Base-by-base conservation (phyloP, 1,284 basidiomycete species). In the Marasmius fiardii region DNA sequence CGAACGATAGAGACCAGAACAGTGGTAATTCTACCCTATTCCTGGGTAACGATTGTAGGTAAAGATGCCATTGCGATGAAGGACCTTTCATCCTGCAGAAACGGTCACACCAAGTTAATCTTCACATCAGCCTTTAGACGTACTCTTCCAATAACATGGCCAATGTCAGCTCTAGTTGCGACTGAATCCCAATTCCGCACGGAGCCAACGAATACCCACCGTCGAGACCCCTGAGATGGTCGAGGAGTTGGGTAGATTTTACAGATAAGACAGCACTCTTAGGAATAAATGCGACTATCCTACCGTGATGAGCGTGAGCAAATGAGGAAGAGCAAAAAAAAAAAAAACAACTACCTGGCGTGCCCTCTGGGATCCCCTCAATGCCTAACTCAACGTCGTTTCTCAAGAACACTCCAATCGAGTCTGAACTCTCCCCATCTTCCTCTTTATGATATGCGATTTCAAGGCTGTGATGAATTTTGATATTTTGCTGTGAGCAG, bases 61-160 rank as follows among this genome's bases (percentile, higher is more conserved):
- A 92, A 41, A 79, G 81, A 61, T 68, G 74, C 87, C 88, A 92
- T 51, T 71, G 72, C 4, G 90, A 91, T 28, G 57, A 52, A 23
- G 62, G 48, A 21, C 75, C 77, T 51, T 64, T 70, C 33, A 70
- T 69, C 66, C 74, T 79, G 68, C n/a, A 41, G n/a, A n/a, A 35
- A 35, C 47, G 73, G 59, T 43, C 66, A 10, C 73, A 57, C 47
- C 11, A 47, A 20, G 39, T 39, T 14, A 20, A 53, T 41, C 54
- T 11, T 37, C 18, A 2, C 18, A 10, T 11, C 51, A 37, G 34
- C 44, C n/a, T 43, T 49, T 31, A 59, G 54, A 39, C 82, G 72
- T 70, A 88, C 85, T 84, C 66, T 68, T 90, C 86, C 26, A 71
- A 71, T 57, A 84, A 84, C 31, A 91, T 67, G 10, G 84, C 86